phyloP scores from a whole-genome alignment of 2,329 filamentous ascomycete species.

The Diplodia seriata region DNA sequence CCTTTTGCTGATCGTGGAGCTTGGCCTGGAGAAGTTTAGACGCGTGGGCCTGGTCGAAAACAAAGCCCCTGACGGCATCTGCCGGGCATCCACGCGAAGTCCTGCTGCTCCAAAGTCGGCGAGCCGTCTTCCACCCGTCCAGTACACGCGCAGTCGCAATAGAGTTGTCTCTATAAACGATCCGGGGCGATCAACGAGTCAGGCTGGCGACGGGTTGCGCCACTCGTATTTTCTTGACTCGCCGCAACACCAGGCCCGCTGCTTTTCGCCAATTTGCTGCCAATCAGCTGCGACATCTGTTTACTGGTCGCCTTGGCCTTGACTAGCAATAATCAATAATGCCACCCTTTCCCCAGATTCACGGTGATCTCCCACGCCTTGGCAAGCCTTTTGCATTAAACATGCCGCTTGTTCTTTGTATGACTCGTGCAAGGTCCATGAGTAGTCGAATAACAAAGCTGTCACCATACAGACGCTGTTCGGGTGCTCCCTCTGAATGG shows the following conservation, averaged over 20 bases:
- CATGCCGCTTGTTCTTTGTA: not conserved
- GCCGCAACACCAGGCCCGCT: constrained; percentile 7
- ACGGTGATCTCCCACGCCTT: not conserved
- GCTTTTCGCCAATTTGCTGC: not conserved
- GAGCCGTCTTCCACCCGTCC: not conserved
- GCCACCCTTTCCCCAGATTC: not conserved
- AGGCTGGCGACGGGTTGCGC: not conserved
- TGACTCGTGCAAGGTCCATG: no score
- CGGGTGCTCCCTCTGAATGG: no score
- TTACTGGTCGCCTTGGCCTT: not conserved
- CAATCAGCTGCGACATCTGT: constrained; percentile 22
- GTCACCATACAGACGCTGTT: no score
- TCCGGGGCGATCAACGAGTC: constrained; percentile 10
- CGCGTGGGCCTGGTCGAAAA: not conserved
- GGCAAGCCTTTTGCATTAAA: not conserved
- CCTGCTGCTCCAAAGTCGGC: no score
- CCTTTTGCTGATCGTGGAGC: not conserved
- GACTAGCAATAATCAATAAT: not conserved
- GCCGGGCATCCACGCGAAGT: not conserved
- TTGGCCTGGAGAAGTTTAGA: not conserved
- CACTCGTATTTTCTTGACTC: constrained; percentile 28
- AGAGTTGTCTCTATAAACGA: constrained; percentile 3
- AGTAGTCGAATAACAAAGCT: no score
- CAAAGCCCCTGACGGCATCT: not conserved
- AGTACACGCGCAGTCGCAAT: not conserved